phyloP scores from a whole-genome alignment of 345 rosid genomes.

The Cochlearia excelsa region DNA sequence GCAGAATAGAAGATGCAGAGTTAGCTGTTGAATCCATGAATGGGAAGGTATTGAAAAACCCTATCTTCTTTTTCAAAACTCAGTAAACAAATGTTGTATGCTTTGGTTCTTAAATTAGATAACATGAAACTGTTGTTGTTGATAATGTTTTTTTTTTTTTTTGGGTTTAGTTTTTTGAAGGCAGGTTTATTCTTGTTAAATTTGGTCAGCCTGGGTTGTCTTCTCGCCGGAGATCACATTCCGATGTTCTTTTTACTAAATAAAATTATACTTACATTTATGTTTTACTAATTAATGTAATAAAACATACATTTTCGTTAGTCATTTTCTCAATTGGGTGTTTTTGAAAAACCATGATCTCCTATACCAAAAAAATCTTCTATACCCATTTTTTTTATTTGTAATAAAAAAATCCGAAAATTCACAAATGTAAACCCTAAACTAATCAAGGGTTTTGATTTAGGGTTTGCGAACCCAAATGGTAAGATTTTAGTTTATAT shows the following conservation, averaged over 20 bases:
- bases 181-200: slow-evolving; percentile 56
- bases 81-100: neutral
- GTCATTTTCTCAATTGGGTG: too few species aligned
- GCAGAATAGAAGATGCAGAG: slow-evolving; percentile 41
- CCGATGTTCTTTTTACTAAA: slow-evolving; percentile 21
- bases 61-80: neutral
- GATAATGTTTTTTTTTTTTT: neutral
- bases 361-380: too few species aligned
- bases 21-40: slow-evolving; percentile 52
- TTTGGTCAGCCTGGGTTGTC: slow-evolving; percentile 45
- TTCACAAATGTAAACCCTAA: too few species aligned
- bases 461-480: too few species aligned
- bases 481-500: too few species aligned
- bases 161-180: slow-evolving; percentile 45
- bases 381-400: too few species aligned
- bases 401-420: too few species aligned
- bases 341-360: too few species aligned
- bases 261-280: slow-evolving; percentile 7
- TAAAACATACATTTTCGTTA: neutral
- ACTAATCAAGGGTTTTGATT: too few species aligned
- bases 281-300: slow-evolving; percentile 1
- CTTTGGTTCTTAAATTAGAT: slow-evolving; percentile 12
- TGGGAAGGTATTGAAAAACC: slow-evolving; percentile 46
- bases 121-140: slow-evolving; percentile 16
- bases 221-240: slow-evolving; percentile 26